These are phyloP conservation scores for Mycena crocata DNA, from an alignment of 768 basidiomycete species.

Conservation along the genomic window DNA sequence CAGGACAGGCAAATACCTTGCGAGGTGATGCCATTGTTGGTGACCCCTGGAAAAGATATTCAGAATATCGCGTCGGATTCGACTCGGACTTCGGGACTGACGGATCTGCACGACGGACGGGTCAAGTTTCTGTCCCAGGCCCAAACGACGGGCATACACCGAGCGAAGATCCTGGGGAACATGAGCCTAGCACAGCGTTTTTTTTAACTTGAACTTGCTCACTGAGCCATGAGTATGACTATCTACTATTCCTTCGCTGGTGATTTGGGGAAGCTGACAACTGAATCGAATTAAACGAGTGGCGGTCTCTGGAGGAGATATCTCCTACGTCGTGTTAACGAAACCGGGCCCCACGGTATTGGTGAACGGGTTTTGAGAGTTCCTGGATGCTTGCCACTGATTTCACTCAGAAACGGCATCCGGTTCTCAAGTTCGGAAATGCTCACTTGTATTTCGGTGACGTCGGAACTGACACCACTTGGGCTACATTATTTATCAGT, in stretches of 20 bases:
- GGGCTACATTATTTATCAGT: constrained; percentile 39
- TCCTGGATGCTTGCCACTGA: constrained; percentile 57
- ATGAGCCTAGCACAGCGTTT: neutral
- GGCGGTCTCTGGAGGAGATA: neutral
- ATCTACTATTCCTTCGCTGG: constrained; percentile 56
- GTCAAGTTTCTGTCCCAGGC: constrained; percentile 48
- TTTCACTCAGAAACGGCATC: neutral
- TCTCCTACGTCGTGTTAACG: constrained; percentile 52
- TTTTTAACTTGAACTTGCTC: constrained; percentile 27
- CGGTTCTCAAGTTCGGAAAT: neutral
- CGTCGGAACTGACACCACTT: constrained; percentile 41
- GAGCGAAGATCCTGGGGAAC: constrained; percentile 53
- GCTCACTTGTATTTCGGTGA: constrained; percentile 49
- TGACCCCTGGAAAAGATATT: constrained; percentile 50
- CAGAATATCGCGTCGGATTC: neutral
- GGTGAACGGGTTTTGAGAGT: constrained; percentile 56
- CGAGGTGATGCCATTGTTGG: constrained; percentile 65
- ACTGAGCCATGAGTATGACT: constrained; percentile 57
- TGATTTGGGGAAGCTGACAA: constrained; percentile 64
- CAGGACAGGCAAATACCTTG: constrained; percentile 39
- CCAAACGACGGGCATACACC: constrained; percentile 57
- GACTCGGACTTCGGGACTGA: constrained; percentile 36
- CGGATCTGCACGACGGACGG: constrained; percentile 50
- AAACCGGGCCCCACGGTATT: constrained; percentile 57
- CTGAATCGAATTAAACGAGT: constrained; percentile 36